Percentiles rank a stretch among this genome's conserved stretches.
These are phyloP conservation scores for Saccharum hybrid DNA, from an alignment of 202 grass and related monocot genomes.

Conservation along the genomic window DNA sequence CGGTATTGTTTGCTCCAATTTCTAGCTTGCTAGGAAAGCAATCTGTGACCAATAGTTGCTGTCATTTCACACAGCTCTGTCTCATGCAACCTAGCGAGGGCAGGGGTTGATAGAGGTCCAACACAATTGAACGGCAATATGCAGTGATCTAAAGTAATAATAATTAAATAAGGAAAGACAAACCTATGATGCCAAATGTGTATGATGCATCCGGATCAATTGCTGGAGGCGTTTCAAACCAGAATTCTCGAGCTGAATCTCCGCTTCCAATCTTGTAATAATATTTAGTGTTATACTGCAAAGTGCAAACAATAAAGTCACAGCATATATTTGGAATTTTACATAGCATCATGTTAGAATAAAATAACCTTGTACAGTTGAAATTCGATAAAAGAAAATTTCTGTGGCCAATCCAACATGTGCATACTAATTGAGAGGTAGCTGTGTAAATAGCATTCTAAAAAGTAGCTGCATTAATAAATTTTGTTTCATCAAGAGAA, in stretches of 20 bases:
- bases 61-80: not conserved
- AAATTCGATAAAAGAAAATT: not conserved
- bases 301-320: slow-evolving; percentile 33
- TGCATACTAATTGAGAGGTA: not conserved
- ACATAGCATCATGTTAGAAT: slow-evolving; percentile 22
- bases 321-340: slow-evolving; percentile 20
- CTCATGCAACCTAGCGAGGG: slow-evolving; percentile 7
- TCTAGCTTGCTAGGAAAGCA: slow-evolving; percentile 28
- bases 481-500: slow-evolving; percentile 32
- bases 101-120: slow-evolving; percentile 17
- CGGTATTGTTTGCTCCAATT: not conserved
- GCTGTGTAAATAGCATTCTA: not conserved
- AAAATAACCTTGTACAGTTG: slow-evolving; percentile 2
- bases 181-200: slow-evolving; percentile 94
- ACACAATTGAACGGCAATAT: slow-evolving; percentile 15
- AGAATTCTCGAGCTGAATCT: slow-evolving; percentile 82
- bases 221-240: slow-evolving; percentile 88
- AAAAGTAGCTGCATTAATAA: not conserved
- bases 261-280: slow-evolving; percentile 89
- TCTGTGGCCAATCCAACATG: not conserved
- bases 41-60: slow-evolving; percentile 15
- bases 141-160: slow-evolving; percentile 3
- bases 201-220: slow-evolving; percentile 84
- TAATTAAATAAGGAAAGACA: slow-evolving; percentile 27
- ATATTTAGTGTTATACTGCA: slow-evolving; percentile 87